A percentile compares a stretch with the other conserved stretches of the same genome.
Conservation (phyloP, 2,329 filamentous ascomycete species). For the Fusarium kyushuense region DNA sequence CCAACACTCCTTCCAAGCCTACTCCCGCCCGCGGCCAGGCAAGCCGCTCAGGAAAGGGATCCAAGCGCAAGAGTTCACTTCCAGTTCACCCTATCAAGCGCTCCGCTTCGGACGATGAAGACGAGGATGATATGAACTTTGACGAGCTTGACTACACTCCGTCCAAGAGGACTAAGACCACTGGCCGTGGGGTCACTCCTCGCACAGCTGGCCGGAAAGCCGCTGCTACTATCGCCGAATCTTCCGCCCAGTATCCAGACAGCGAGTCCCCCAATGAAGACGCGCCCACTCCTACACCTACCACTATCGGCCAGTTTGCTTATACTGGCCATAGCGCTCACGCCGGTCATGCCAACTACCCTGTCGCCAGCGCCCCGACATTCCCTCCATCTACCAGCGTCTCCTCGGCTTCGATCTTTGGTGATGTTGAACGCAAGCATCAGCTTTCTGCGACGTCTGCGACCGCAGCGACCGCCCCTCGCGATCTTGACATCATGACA, state of each 20-base stretch:
- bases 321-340: not conserved
- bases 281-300: constrained; percentile 22
- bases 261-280: constrained; percentile 48
- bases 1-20: constrained; percentile 50
- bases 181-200: constrained; percentile 45
- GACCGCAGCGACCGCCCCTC: not conserved
- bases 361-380: not conserved
- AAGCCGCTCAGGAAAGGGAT: constrained; percentile 45
- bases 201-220: constrained; percentile 52
- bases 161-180: constrained; percentile 52
- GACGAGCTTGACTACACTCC: constrained; percentile 54
- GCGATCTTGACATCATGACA: constrained; percentile 12
- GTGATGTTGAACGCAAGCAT: constrained; percentile 38
- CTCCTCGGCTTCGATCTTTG: constrained; percentile 39
- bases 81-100: constrained; percentile 46
- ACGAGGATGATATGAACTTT: constrained; percentile 48
- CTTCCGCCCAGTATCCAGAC: constrained; percentile 46
- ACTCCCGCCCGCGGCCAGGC: constrained; percentile 38
- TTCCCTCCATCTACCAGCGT: constrained; percentile 5
- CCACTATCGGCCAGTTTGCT: constrained; percentile 1
- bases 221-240: constrained; percentile 52
- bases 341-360: not conserved
- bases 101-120: constrained; percentile 45
- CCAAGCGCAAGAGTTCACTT: constrained; percentile 45
- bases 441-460: not conserved